Conservation (phyloP, 129 eudicot genomes). For the Tagetes erecta region DNA sequence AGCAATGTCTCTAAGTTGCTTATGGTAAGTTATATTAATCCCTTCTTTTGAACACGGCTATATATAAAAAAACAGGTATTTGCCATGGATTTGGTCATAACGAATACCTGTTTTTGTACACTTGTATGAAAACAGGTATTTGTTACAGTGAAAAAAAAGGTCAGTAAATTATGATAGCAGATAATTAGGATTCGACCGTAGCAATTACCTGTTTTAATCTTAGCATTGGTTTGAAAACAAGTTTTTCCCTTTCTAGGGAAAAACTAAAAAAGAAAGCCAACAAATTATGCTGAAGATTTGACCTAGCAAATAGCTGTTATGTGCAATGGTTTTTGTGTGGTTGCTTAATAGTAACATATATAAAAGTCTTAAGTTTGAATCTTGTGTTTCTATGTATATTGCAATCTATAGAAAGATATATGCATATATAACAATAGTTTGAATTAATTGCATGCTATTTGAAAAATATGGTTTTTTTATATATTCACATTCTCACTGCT, state of each 20-base stretch:
- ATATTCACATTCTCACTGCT: no score
- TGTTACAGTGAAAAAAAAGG: no score
- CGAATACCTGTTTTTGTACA: not conserved
- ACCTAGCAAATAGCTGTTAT: no score
- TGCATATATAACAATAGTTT: not conserved
- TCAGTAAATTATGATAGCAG: no score
- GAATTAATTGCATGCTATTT: not conserved
- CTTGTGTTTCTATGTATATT: not conserved
- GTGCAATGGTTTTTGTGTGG: not conserved
- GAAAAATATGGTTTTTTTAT: no score
- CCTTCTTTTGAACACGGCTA: not conserved
- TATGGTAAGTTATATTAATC: conserved; percentile 35
- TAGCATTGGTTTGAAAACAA: no score
- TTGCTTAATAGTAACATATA: not conserved
- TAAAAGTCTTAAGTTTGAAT: not conserved
- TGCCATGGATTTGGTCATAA: not conserved
- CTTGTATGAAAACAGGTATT: no score
- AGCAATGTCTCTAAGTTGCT: conserved; percentile 79
- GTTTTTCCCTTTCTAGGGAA: not conserved
- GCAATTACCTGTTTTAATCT: not conserved
- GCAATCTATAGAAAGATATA: not conserved
- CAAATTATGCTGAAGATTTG: no score
- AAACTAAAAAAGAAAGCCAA: no score
- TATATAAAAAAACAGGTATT: no score
- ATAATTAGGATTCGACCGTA: not conserved